Evolutionary conservation across 192 early-diverging fungal genomes (phyloP), one percentile per base, ranked within the genome.

Genomic region (Podila epigama): DNA sequence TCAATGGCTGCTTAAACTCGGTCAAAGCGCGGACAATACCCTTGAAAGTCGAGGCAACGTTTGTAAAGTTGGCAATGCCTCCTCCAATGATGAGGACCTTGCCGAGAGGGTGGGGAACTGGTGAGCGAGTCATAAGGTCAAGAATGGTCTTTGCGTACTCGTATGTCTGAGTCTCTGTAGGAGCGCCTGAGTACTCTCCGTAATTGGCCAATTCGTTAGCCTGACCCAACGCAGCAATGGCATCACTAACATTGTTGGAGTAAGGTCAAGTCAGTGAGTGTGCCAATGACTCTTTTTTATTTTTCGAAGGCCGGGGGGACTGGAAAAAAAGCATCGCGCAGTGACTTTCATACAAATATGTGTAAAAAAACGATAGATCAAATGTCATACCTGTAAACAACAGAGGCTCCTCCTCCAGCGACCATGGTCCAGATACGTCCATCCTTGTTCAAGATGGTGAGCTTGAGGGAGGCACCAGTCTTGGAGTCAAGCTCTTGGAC

Each of bases 391-490:
- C 81, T 83, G 83, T 97, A 99, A 27, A 97, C 96, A 35, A 99
- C 97, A 28, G 94, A 96, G 58, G 97, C 97, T 82, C 97, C 97
- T 60, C 97, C 97, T 82, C 97, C 97, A 51, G 97, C 97, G 60
- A 99, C 96, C 97, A 99, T 99, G 63, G 97, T 98, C 97, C 97
- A 99, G 69, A 99, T 92, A 69, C 95, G 93, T 51, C 97, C 97
- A 12, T 92, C 85, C 63, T 92, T 90, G 86, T 99, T 99, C 66
- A 99, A 87, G 58, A 99, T 92, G 15, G 97, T 99, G 64, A 99
- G 86, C 86, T 99, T 99, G 66, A 99, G 91, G 41, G 95, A 97
- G 25, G 97, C 97, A 51, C 97, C 97, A 48, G 97, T 99, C 89
- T 99, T 99, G 60, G 95, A 88, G 72, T 99, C 97, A 41, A 99